Conservation (phyloP, 768 basidiomycete species). For the Boletus rubroflammeus region DNA sequence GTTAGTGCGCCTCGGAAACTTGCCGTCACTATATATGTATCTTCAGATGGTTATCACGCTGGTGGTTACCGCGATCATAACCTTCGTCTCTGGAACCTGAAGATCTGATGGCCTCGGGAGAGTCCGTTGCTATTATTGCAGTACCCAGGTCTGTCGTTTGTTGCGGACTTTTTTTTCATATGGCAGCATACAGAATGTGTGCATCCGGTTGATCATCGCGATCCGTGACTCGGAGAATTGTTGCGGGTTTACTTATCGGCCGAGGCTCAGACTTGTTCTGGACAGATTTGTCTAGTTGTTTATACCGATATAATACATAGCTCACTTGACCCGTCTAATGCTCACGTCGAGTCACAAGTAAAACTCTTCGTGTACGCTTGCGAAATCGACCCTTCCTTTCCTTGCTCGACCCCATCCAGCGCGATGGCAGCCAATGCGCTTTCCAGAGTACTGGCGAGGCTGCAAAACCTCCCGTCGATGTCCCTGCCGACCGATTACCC, state of each 20-base stretch:
- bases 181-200: neutral
- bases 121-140: neutral
- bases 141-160: neutral
- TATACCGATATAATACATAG: too few species aligned
- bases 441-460: constrained; percentile 54
- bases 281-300: neutral
- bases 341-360: constrained; percentile 3
- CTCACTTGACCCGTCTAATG: neutral
- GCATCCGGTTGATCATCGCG: neutral
- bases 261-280: neutral
- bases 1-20: neutral
- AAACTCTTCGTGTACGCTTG: neutral
- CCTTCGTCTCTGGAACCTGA: neutral
- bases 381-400: neutral
- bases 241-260: neutral
- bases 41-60: neutral
- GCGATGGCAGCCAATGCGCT: constrained; percentile 36
- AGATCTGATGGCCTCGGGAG: neutral
- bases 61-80: neutral
- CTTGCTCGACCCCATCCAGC: neutral
- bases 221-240: neutral
- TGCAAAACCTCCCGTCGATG: constrained; percentile 83
- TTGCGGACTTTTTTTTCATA: neutral
- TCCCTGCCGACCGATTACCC: constrained; percentile 97
- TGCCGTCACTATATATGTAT: neutral